Base-by-base conservation (phyloP, 2,329 filamentous ascomycete species). In the Escovopsis sp. region DNA sequence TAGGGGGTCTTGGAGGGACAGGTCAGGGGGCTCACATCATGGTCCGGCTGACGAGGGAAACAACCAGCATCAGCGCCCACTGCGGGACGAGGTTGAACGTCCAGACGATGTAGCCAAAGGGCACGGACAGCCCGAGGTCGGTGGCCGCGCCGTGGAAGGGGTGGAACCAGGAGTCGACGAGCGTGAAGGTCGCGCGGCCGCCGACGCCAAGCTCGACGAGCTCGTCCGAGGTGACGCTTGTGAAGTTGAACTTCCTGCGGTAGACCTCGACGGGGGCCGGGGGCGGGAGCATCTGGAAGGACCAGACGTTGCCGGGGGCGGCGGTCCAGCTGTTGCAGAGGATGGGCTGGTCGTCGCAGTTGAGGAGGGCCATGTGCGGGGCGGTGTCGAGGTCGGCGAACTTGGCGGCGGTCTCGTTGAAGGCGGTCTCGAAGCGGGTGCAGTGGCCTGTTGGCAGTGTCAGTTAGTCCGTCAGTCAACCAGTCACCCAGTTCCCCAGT, bases 1-100 rank as follows among this genome's bases (percentile, higher is more conserved):
- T n/a, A n/a, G n/a, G n/a, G n/a, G n/a, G n/a, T n/a, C n/a, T n/a
- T n/a, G n/a, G n/a, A n/a, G n/a, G n/a, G n/a, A n/a, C n/a, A n/a
- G 39, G 21, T 34, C 25, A 40, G 28, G 29, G n/a, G 36, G 66
- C 79, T 70, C 62, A 85, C 82, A 87, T 85, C 57, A 87, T 70
- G 39, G 65, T 70, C 52, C 81, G 70, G 66, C 76, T 84, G 43
- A 79, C 50, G 53, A 87, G 75, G 35, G 77, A 82, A 46, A 88
- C 66, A 33, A 72, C 53, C 45, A 88, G 66, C 82, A 88, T 87
- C 51, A 85, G 76, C 37, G 73, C 58, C 82, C 82, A 88, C 63
- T 77, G 75, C 39, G 81, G 71, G 39, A 84, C 58, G 33, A 79
- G 58, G 47, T 68, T 66, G 49, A 81, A 73, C 44, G 64, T 65